These are phyloP conservation scores for Candida sonorensis DNA, from an alignment of 805 yeast genomes.

Conservation along the genomic window DNA sequence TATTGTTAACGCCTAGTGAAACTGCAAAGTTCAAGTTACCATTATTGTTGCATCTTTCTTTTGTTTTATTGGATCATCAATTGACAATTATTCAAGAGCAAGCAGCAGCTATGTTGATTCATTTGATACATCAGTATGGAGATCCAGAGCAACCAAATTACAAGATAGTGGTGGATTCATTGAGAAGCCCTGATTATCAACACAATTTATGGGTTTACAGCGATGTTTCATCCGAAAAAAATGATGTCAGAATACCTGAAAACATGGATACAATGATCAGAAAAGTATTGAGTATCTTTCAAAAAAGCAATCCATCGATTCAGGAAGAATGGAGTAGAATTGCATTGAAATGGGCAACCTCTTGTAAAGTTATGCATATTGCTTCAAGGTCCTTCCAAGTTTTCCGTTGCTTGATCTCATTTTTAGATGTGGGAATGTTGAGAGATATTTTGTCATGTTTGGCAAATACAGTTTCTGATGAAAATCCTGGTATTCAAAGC, in stretches of 20 bases:
- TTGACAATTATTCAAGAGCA: conserved; percentile 77
- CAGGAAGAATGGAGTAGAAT: conserved; percentile 82
- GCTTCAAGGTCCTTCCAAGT: conserved; percentile 96
- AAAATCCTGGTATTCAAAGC: conserved; percentile 84
- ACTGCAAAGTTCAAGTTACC: conserved; percentile 57
- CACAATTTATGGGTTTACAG: conserved; percentile 75
- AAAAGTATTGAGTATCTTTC: conserved; percentile 49
- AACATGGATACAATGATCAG: conserved; percentile 74
- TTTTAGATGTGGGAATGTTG: conserved; percentile 80
- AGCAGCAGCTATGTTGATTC: conserved; percentile 68
- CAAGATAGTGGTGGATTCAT: conserved; percentile 46
- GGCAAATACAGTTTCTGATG: conserved; percentile 90
- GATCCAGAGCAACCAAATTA: conserved; percentile 45
- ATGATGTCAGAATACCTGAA: conserved; percentile 78
- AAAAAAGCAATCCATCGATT: conserved; percentile 37
- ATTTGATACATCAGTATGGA: conserved; percentile 59
- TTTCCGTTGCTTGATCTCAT: conserved; percentile 75
- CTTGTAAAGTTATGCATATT: conserved; percentile 93
- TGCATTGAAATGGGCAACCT: conserved; percentile 90
- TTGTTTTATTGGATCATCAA: conserved; percentile 85
- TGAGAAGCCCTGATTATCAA: conserved; percentile 47
- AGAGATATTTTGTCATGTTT: conserved; percentile 90
- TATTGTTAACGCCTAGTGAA: conserved; percentile 62
- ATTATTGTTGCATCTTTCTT: conserved; percentile 66
- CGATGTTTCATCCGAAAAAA: conserved; percentile 68